phyloP scores from a whole-genome alignment of 2,329 filamentous ascomycete species.

The Calonectria naviculata region DNA sequence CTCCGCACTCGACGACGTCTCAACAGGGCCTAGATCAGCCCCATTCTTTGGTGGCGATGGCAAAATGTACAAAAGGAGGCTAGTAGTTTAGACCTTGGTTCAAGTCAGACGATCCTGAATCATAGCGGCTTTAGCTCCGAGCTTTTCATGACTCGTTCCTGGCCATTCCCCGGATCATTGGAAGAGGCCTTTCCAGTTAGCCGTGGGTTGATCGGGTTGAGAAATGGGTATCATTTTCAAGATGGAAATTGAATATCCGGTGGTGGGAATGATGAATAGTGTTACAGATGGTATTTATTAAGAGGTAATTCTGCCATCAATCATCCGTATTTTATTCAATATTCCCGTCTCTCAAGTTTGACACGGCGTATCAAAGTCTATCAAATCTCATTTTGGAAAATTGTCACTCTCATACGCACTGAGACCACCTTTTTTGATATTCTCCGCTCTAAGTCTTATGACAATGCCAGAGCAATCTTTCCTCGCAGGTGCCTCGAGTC shows the following conservation, averaged over 20 bases:
- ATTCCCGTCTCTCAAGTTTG: neutral
- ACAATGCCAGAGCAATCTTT: constrained; percentile 25
- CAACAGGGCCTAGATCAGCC: neutral
- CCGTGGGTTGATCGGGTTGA: constrained; percentile 20
- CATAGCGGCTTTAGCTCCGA: neutral
- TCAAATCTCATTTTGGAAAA: neutral
- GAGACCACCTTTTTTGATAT: neutral
- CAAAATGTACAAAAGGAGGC: neutral
- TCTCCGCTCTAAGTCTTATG: neutral
- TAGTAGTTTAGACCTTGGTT: neutral
- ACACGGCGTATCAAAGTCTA: neutral
- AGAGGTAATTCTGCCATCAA: neutral
- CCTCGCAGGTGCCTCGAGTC: constrained; percentile 22
- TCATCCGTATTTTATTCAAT: neutral
- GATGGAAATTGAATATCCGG: constrained; percentile 11
- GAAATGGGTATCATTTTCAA: constrained; percentile 10
- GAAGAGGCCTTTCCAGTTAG: neutral
- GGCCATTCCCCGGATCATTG: neutral
- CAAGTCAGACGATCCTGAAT: neutral
- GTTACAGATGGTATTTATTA: neutral
- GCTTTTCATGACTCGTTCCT: neutral
- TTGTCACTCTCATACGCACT: neutral
- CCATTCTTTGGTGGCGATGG: neutral
- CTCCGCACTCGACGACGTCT: neutral
- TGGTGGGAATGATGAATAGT: neutral